Evolutionary conservation across 192 early-diverging fungal species (phyloP), one percentile per base, ranked within the genome.

Genomic region (Dimargaris verticillata): DNA sequence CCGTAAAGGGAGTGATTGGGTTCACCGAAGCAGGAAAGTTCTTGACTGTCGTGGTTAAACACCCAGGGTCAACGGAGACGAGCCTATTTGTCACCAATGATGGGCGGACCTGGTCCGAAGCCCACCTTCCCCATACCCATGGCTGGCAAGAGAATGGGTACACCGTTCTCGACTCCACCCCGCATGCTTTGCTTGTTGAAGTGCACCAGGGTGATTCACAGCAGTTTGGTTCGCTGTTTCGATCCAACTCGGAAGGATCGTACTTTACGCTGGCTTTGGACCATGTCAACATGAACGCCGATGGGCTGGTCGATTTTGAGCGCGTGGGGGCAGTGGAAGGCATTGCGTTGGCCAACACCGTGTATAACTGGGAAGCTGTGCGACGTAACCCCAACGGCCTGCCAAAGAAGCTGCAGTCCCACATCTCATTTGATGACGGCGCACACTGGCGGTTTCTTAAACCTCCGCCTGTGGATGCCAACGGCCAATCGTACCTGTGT

Each of bases 221-320:
- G 41, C 48, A 72, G 1, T 79, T 72, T 25, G 92, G 92, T 17
- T 77, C 80, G 15, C 73, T 98, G 51, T 91, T 83, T 69, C 62
- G 80, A 22, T 95, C 92, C 18, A 90, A 90, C 68, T 89, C 89
- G 5, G 84, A 92, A 49, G 95, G 95, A 57, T 89, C 80, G 0
- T 84, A 84, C 62, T 98, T 92, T 67, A 80, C 82, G 44, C 78
- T 78, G 59, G 74, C 84, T 41, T 78, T 91, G 28, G 77, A 89
- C 33, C 76, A 90, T 68, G 88, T 87, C 20, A 91, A 98, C 63
- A 82, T 89, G 33, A 80, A 88, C 48, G 15, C 29, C 0, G 44
- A 68, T 10, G 95, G 92, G 20, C 64, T 79, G 28, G 88, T 96
- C 10, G 95, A 98, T 64, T 91, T 93, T 72, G 93, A 96, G 74